These are phyloP conservation scores for Ophiocordyceps sinensis DNA, from an alignment of 2,329 filamentous ascomycete genomes.

Conservation along the genomic window DNA sequence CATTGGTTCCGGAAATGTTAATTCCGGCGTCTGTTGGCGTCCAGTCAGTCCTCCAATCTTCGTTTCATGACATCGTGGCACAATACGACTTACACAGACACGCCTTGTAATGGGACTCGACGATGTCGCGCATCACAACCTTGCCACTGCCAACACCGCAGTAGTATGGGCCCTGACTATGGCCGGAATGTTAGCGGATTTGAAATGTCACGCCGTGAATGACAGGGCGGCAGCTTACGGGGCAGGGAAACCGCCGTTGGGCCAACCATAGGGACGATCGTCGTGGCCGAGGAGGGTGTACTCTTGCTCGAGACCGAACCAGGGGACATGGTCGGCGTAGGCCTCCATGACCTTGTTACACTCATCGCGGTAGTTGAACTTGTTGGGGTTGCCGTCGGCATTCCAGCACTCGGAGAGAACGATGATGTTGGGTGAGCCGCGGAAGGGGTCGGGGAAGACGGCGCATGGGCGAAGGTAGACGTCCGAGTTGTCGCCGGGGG, in stretches of 20 bases:
- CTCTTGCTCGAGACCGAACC: slow-evolving; percentile 97
- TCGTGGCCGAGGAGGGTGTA: slow-evolving; percentile 68
- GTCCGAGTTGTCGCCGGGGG: slow-evolving; percentile 89
- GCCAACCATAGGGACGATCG: slow-evolving; percentile 73
- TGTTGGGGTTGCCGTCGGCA: slow-evolving; percentile 87
- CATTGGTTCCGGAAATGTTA: slow-evolving; percentile 96
- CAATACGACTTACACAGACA: slow-evolving; percentile 45
- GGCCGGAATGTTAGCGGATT: neutral
- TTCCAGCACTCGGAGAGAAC: slow-evolving; percentile 94
- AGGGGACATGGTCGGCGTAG: slow-evolving; percentile 70
- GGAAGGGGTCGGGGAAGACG: slow-evolving; percentile 86
- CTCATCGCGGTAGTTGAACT: slow-evolving; percentile 96
- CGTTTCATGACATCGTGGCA: neutral
- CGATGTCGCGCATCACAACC: slow-evolving; percentile 95
- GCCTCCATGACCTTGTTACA: slow-evolving; percentile 79
- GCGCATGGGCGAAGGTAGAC: slow-evolving; percentile 89
- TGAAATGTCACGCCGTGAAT: slow-evolving; percentile 5
- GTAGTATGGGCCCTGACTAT: slow-evolving; percentile 28
- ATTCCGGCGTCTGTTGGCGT: slow-evolving; percentile 48
- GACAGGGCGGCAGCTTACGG: slow-evolving; percentile 27
- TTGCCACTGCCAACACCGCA: slow-evolving; percentile 95
- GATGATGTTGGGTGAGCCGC: slow-evolving; percentile 77
- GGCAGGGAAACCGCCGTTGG: slow-evolving; percentile 65
- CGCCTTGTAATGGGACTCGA: slow-evolving; percentile 50
- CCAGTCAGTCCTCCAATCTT: neutral